Percentiles rank a stretch among this genome's conserved stretches.
phyloP scores from a whole-genome alignment of 177 flowering plant species.

The Vitis hybrid region DNA sequence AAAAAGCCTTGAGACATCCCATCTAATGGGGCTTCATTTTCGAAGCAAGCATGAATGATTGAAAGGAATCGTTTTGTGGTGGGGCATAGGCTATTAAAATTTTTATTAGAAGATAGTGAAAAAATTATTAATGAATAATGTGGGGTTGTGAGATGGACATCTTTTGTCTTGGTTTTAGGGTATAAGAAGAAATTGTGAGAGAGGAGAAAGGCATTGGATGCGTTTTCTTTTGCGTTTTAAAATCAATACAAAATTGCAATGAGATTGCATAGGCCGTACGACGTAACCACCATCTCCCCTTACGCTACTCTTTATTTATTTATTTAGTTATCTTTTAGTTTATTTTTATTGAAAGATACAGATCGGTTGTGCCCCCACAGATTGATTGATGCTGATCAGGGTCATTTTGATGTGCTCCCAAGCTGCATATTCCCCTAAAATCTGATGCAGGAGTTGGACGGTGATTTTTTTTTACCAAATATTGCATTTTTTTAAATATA shows the following conservation, averaged over 20 bases:
- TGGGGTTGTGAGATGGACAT: slow-evolving; percentile 26
- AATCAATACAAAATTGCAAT: slow-evolving; percentile 3
- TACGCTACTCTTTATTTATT: slow-evolving; percentile 11
- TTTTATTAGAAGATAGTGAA: not conserved
- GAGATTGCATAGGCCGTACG: slow-evolving; percentile 11
- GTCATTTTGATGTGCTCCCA: not conserved
- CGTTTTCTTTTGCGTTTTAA: slow-evolving; percentile 9
- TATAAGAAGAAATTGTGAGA: slow-evolving; percentile 3
- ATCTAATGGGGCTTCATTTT: slow-evolving; percentile 4
- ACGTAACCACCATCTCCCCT: slow-evolving; percentile 15
- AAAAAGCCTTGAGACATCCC: not conserved
- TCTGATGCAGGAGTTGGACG: not conserved
- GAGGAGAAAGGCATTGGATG: slow-evolving; percentile 27
- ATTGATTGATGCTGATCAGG: not conserved
- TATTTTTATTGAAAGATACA: not conserved
- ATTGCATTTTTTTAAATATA: too few relatives aligned
- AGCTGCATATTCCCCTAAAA: not conserved
- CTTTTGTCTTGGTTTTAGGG: slow-evolving; percentile 16
- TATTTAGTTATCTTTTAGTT: not conserved
- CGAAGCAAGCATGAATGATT: slow-evolving; percentile 17
- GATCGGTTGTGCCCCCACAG: not conserved
- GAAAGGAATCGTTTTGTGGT: slow-evolving; percentile 28
- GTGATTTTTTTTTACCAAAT: too few relatives aligned
- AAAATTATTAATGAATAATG: not conserved
- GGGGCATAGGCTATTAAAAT: slow-evolving; percentile 8